Evolutionary conservation across 2,329 filamentous ascomycete genomes (phyloP).

Genomic region (Talaromyces sp.): DNA sequence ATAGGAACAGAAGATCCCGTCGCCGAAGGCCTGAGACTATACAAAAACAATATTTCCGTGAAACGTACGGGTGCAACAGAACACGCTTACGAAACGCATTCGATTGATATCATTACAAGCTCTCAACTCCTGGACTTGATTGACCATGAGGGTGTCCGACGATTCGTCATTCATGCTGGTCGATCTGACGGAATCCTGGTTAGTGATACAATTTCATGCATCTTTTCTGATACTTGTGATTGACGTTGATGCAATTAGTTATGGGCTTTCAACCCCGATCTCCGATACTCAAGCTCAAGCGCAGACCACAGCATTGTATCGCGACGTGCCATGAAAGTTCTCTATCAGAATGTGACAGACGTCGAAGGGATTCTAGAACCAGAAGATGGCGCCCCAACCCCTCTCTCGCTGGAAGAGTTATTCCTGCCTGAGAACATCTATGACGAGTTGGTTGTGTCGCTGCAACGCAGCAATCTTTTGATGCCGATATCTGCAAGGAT

Average conservation of each 20-base stretch:
- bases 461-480: slow-evolving; percentile 42
- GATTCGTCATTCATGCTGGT: slow-evolving; percentile 50
- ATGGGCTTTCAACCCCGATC: slow-evolving; percentile 61
- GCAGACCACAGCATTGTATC: slow-evolving; percentile 30
- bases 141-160: slow-evolving; percentile 54
- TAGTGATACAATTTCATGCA: slow-evolving; percentile 18
- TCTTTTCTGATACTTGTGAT: slow-evolving; percentile 7
- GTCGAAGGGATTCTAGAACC: slow-evolving; percentile 36
- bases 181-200: slow-evolving; percentile 38
- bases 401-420: slow-evolving; percentile 50
- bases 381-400: slow-evolving; percentile 36
- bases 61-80: slow-evolving; percentile 17
- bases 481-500: slow-evolving; percentile 49
- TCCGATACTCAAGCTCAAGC: slow-evolving; percentile 53
- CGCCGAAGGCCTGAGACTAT: slow-evolving; percentile 47
- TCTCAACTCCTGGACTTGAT: slow-evolving; percentile 56
- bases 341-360: slow-evolving; percentile 45
- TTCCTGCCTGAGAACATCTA: slow-evolving; percentile 39
- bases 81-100: slow-evolving; percentile 29
- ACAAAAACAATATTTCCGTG: slow-evolving; percentile 48
- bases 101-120: slow-evolving; percentile 45
- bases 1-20: slow-evolving; percentile 42
- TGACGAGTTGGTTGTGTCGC: slow-evolving; percentile 31
- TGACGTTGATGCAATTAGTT: slow-evolving; percentile 32
- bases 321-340: slow-evolving; percentile 55